Base-by-base conservation (phyloP, 352 stramenopile genomes). In the Peronospora belbahrii region DNA sequence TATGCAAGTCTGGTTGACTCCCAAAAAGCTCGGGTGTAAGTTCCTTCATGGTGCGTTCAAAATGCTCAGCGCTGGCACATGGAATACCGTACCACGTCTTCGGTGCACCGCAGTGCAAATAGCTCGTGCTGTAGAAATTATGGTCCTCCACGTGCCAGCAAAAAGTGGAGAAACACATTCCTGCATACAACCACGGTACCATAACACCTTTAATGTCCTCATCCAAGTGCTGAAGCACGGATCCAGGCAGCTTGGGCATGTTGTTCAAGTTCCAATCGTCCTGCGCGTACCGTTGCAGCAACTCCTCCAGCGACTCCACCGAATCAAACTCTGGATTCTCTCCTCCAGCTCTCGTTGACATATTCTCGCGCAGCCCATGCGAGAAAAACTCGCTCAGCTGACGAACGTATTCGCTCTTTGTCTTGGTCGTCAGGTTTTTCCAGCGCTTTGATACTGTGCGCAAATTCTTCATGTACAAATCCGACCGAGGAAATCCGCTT, bases 141-240 rank as follows among this genome's bases (percentile, higher is more conserved):
- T 99, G 97, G 63, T 99, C 97, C 66, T 99, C 97, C 24, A 97
- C 97, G 60, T 99, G 97, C 95, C 95, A 99, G 60, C 93, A 98
- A 65, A 99, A 99, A 1, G 96, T 98, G 4, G 91, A 97, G 53
- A 99, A 99, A 22, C 97, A 85, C 76, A 98, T 98, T 15, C 97
- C 97, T 57, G 98, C 94, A 68, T 99, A 99, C 43, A 99, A 78
- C 97, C 96, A 99, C n/a, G 97, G 97, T 14, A 99, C 85, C 76
- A 98, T 99, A 8, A 99, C 95, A 0, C 97, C 97, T 59, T 98
- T 98, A 45, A 99, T 97, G 34, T 97, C 89, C 55, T 97, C 91
- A 36, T 97, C 90, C 8, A 99, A 66, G 63, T 98, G 85, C 33
- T 96, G 80, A 17, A 99, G 78, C 18, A 99, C 80, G 10, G 86